Evolutionary conservation across 192 early-diverging fungal genomes (phyloP), one percentile per base, ranked within the genome.

Genomic region (Rhizophagus sp.): DNA sequence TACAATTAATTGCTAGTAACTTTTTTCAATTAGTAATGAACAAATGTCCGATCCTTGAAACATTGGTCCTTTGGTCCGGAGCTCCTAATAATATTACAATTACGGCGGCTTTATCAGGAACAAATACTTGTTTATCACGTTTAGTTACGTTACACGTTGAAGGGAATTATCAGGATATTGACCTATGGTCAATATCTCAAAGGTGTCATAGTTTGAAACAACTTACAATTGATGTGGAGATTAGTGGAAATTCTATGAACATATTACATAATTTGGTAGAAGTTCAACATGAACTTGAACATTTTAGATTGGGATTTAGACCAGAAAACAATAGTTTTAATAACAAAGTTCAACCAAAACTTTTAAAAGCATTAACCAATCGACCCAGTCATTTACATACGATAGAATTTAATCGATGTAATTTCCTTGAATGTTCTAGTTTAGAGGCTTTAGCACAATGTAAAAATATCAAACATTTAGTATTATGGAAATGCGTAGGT

Each of bases 401-500:
- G 8, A 33, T 66, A 15, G 65, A 66, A 33, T 66, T 66, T 66
- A 66, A 66, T 66, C n/a, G 65, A 66, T 66, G 65, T 66, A 66
- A 66, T 33, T 66, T 66, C 17, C 9, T 66, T 66, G 65, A 66
- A 33, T 66, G 65, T 34, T 12, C 11, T 66, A 17, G 11, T 6
- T 66, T 66, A 10, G 30, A 34, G 2, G 65, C 11, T 12, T 17
- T 66, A 33, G 9, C 65, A 17, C 1, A 34, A 66, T 66, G 65
- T 30, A 17, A 34, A 33, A 66, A 66, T 34, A 66, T 66, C 30
- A 6, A n/a, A 17, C 65, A 66, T 33, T 30, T 66, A 17, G 30
- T 66, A 66, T 66, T 66, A 30, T 66, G 65, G 65, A 66, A 66
- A 34, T 66, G 65, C 30, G 65, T 66, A 0, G 65, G 65, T 17